These are phyloP conservation scores for Pterocarpus macrocarpus DNA, from an alignment of 306 rosid genomes.

Conservation along the genomic window DNA sequence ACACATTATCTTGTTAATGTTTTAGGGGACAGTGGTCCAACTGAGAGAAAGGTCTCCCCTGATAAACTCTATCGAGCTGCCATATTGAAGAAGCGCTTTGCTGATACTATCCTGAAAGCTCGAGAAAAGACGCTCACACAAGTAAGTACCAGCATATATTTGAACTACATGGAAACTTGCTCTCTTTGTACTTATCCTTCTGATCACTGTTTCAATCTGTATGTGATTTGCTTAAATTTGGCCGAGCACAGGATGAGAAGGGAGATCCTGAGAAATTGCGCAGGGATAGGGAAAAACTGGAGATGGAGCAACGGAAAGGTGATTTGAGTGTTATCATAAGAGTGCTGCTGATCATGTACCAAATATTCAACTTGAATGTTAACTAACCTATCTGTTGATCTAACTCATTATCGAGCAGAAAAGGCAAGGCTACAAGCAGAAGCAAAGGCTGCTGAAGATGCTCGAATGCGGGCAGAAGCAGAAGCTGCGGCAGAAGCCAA, in stretches of 20 bases:
- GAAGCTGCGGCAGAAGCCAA: conserved; percentile 87
- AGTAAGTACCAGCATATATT: conserved; percentile 54
- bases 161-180: conserved; percentile 33
- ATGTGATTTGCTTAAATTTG: conserved; percentile 42
- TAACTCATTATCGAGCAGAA: conserved; percentile 59
- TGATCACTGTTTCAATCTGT: conserved; percentile 27
- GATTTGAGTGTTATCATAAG: neutral
- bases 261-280: conserved; percentile 88
- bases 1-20: conserved; percentile 38
- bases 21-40: conserved; percentile 71
- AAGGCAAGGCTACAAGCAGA: conserved; percentile 85
- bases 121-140: conserved; percentile 80
- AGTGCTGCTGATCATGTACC: conserved; percentile 24
- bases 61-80: conserved; percentile 78
- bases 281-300: conserved; percentile 75
- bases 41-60: conserved; percentile 78
- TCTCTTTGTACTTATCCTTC: conserved; percentile 25
- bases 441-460: conserved; percentile 91
- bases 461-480: conserved; percentile 71
- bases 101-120: conserved; percentile 88
- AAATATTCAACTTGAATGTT: conserved; percentile 12
- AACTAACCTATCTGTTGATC: conserved; percentile 26
- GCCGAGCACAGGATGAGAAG: conserved; percentile 71
- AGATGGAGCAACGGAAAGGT: conserved; percentile 78
- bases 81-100: conserved; percentile 71